Evolutionary conservation across 139 green algal genomes (phyloP), one percentile per base, ranked within the genome.

Genomic region (Coelastrella sp.): DNA sequence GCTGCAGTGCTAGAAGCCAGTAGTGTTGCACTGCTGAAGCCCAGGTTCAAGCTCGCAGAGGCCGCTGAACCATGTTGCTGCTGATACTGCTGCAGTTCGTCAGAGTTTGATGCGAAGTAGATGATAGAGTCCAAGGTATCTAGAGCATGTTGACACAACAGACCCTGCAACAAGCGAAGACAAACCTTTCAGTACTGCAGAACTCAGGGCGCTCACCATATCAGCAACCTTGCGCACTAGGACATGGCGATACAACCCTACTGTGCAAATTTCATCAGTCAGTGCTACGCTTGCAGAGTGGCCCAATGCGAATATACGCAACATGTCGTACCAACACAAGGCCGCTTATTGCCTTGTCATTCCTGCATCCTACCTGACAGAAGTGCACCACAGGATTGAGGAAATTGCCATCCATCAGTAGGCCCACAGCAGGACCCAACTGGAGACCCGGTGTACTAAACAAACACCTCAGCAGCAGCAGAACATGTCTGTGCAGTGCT

Each of bases 401-500:
- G 57, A 86, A 60, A 1, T 19, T 45, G 7, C 43, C 66, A 23
- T 87, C 81, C 43, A 78, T 50, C 75, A 90, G 40, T 32, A 86
- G 41, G 53, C 25, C 57, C 13, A 69, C 74, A 25, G 48, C 86
- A 48, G 66, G 41, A 3, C 75, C 75, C 66, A 90, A 75, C 67
- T 83, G 34, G 74, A 90, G 67, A 25, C 76, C 81, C 5, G 48
- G 67, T 6, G 51, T 75, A 21, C 76, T 57, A 80, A 89, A 85
- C 88, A 89, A 41, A 32, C 66, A 73, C 30, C 48, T 30, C 62
- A 88, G 69, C 77, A 90, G 30, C 71, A 88, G 43, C 69, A 90
- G 87, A 77, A 81, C 83, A 5, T 85, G 35, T 37, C 62, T 75
- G 30, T 88, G 68, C 68, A 80, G 25, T 25, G 59, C 53, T 11